phyloP scores from a whole-genome alignment of 805 yeast genomes.

The Suhomyces pyralidae region DNA sequence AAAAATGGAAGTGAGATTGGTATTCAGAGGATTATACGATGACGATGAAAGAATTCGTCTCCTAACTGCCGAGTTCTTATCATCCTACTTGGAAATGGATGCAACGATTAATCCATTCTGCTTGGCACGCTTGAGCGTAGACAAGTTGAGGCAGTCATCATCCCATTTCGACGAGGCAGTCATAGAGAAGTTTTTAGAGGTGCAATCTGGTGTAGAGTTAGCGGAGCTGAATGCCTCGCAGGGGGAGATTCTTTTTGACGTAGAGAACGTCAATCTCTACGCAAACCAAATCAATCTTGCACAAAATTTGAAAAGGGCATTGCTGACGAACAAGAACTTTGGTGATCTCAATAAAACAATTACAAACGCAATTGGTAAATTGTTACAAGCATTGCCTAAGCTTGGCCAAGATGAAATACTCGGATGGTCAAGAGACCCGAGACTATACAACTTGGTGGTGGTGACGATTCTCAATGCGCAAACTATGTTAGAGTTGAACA shows the following conservation, averaged over 20 bases:
- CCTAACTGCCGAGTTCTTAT: slow-evolving; percentile 42
- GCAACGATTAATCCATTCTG: slow-evolving; percentile 4
- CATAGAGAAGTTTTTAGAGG: background rate
- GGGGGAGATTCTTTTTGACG: slow-evolving; percentile 48
- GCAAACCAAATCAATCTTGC: slow-evolving; percentile 40
- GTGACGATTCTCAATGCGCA: slow-evolving; percentile 3
- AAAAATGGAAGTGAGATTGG: slow-evolving; percentile 10
- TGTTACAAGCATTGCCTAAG: background rate
- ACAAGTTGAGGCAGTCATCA: background rate
- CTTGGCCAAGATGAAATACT: slow-evolving; percentile 3
- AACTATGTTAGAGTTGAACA: background rate
- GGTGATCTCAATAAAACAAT: background rate
- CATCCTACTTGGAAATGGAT: slow-evolving; percentile 7
- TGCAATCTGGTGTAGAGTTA: background rate
- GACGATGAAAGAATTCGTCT: slow-evolving; percentile 64
- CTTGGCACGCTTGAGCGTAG: background rate
- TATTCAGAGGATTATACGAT: slow-evolving; percentile 49
- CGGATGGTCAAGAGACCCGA: slow-evolving; percentile 9
- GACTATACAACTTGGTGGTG: slow-evolving; percentile 4
- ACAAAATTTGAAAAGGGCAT: background rate
- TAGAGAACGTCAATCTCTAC: slow-evolving; percentile 68
- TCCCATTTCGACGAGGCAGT: background rate
- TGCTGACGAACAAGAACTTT: background rate
- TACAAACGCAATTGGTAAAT: background rate
- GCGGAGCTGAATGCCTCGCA: background rate